Base-by-base conservation (phyloP, 2,329 filamentous ascomycete genomes). In the Hymenoscyphus infarciens region DNA sequence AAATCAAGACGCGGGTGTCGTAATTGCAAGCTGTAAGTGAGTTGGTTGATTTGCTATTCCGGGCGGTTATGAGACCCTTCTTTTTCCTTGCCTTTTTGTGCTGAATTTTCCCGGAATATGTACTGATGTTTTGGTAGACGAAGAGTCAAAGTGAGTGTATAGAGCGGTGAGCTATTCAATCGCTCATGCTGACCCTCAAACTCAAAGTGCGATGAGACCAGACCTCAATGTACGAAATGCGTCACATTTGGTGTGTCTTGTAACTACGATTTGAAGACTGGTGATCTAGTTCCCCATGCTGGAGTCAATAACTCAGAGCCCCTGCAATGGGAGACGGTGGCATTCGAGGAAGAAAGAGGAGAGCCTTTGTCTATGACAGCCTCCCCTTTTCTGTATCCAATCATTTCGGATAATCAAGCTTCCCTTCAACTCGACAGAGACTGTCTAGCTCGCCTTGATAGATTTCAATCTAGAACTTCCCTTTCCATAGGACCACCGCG, bases 1-100 rank as follows among this genome's bases (percentile, higher is more conserved):
- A 85, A 85, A 67, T 85, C 82, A 1, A 76, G 81, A 19, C 74
- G 76, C 15, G 83, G 83, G 1, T 85, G 83, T 66, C 78, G 77
- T 2, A 85, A 85, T 66, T 86, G 83, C 70, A 84, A 84, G 67
- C 68, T 84, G n/a, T 22, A 19, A 45, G 16, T 38, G 35, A 38
- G 35, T 15, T 15, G 33, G 25, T 27, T 15, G 33, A 4, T 27
- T 27, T 4, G 25, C 25, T 11, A 13, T 3, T 35, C 13, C 13
- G 33, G 13, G 33, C 13, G 10, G 5, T 3, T 35, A 10, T 49
- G 7, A 11, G 42, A 5, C 3, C 3, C 42, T 19, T 8, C n/a
- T 22, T 10, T 27, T 27, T 27, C 25, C 25, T 27, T 27, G 4
- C 25, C 25, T 27, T 27, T 27, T 27, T 27, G 25, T 27, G 25